Conservation (phyloP, 2,329 filamentous ascomycete genomes). For the Alternaria arborescens region DNA sequence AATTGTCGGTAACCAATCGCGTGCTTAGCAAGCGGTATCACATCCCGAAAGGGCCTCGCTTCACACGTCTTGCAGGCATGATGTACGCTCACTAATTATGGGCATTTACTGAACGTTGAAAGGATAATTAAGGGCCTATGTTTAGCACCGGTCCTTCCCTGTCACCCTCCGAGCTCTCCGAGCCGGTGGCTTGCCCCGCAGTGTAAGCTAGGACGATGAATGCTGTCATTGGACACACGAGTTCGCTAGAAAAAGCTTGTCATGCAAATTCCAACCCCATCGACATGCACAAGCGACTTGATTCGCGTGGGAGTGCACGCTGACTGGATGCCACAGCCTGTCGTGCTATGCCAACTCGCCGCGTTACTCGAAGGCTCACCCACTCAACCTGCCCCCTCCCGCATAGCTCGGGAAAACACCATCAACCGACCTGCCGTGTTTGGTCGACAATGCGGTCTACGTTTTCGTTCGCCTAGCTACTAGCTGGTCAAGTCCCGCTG, state of each 20-base stretch:
- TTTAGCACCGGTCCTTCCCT: conserved; percentile 36
- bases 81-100: conserved; percentile 43
- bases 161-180: conserved; percentile 35
- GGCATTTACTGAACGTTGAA: conserved; percentile 25
- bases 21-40: conserved; percentile 18
- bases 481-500: conserved; percentile 36
- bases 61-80: conserved; percentile 22
- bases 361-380: conserved; percentile 38
- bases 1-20: conserved; percentile 47
- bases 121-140: conserved; percentile 48
- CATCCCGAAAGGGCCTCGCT: conserved; percentile 29
- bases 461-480: conserved; percentile 34
- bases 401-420: conserved; percentile 37
- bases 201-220: conserved; percentile 30
- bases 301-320: conserved; percentile 40
- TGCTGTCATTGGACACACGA: conserved; percentile 38
- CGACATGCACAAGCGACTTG: conserved; percentile 38
- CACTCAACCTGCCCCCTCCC: conserved; percentile 15
- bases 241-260: conserved; percentile 47
- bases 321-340: conserved; percentile 45
- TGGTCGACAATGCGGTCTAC: conserved; percentile 33
- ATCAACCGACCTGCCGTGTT: conserved; percentile 46
- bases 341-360: conserved; percentile 37
- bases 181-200: conserved; percentile 29
- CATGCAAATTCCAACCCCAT: conserved; percentile 45